These are phyloP conservation scores for Falciphora oryzae DNA, from an alignment of 2,329 filamentous ascomycete genomes.

Conservation along the genomic window DNA sequence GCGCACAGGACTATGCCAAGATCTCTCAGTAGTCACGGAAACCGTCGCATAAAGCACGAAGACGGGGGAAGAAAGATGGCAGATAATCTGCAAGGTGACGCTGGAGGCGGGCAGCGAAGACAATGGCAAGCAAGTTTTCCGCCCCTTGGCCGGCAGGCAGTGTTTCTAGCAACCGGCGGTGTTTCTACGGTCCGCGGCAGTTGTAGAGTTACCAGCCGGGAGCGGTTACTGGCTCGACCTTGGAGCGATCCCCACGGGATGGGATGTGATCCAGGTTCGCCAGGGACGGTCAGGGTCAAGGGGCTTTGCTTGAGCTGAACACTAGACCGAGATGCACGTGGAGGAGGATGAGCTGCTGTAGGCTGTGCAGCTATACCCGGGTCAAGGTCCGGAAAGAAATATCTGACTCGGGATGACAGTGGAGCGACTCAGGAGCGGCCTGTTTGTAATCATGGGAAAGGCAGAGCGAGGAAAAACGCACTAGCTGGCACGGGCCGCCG, in stretches of 20 bases:
- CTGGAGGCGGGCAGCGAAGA: background rate
- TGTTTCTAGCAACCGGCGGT: background rate
- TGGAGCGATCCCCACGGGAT: background rate
- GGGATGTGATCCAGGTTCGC: background rate
- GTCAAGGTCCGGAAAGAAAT: background rate
- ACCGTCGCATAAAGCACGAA: background rate
- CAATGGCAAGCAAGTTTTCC: background rate
- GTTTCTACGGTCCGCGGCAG: no score
- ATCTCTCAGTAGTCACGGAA: background rate
- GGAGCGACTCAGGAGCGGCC: background rate
- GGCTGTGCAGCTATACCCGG: no score
- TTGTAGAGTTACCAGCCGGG: no score
- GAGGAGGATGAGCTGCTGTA: background rate
- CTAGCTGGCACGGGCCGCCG: background rate
- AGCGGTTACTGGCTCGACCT: no score
- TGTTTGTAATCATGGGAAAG: background rate
- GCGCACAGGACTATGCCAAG: background rate
- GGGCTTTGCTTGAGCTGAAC: background rate
- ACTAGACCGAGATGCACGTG: background rate
- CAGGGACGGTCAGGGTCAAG: background rate
- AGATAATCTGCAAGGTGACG: background rate
- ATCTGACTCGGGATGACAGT: background rate
- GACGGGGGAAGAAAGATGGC: background rate
- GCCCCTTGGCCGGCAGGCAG: background rate
- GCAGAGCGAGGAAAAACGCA: background rate